Base-by-base conservation (phyloP, 192 early-diverging fungal species). In the Gaertneriomyces semiglobifer region DNA sequence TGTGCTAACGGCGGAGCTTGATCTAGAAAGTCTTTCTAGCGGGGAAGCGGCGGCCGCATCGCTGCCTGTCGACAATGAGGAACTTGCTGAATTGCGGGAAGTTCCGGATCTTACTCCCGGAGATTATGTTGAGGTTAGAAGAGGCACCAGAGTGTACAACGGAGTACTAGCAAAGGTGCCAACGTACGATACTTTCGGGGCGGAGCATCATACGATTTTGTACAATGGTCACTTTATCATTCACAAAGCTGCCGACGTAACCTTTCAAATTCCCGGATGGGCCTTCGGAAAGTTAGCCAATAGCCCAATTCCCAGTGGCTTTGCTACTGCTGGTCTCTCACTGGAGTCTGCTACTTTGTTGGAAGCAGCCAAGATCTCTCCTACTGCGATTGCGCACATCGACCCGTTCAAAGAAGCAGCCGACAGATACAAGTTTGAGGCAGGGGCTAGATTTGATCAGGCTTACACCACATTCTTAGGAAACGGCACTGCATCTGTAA, bases 71-170 rank as follows among this genome's bases (percentile, higher is more conserved):
- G 25, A 33, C 25, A 33, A 33, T 33, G 25, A 33, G 2, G 25
- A 33, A 33, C 25, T 33, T 33, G 25, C 25, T 0, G 25, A 33
- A 33, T 33, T 33, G 25, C 25, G 25, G 25, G 25, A 33, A 46
- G 48, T 60, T 8, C 62, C 64, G 11, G 61, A 14, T 12, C 20
- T 77, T 11, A 19, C 53, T 6, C n/a, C 60, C 12, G 77, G 77
- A n/a, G 77, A 79, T 51, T 65, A 73, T 9, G 77, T 73, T 33
- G 74, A 76, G 53, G 62, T 79, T 39, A 55, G 77, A 44, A 6
- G 77, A 47, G 38, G 64, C 20, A 18, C 6, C 12, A 16, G 11
- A 16, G 58, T n/a, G 4, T 63, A 41, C 55, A 11, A 16, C n/a
- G 61, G 67, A 12, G 47, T 64, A 8, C 33, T 60, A 52, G 56